Base-by-base conservation (phyloP, 2,329 filamentous ascomycete genomes). In the Epichloe glyceriae region DNA sequence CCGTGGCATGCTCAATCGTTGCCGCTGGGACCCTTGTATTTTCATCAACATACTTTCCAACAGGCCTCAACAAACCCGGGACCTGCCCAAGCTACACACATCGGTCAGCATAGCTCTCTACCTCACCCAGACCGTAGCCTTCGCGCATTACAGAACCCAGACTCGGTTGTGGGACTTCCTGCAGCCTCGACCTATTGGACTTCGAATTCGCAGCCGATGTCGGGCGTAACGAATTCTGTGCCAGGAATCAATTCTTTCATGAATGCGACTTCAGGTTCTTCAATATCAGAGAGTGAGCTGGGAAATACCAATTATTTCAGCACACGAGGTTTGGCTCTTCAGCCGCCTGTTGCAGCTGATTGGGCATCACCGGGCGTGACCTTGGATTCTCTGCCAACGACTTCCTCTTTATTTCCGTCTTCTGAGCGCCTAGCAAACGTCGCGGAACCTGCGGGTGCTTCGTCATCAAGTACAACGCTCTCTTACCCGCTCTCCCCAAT, bases 1-100 rank as follows among this genome's bases (percentile, higher is more conserved):
- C 49, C 58, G 52, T 62, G 61, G 61, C 56, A 54, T 41, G 20
- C 52, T 40, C 56, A 59, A 33, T n/a, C 51, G 4, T 39, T 50
- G n/a, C 47, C 47, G 12, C 7, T 45, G 12, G 42, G 22, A 22
- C 34, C 43, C 12, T 38, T 50, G 3, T 47, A 50, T 35, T 39
- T 47, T 38, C 51, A 50, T 33, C 43, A 38, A 5, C 47, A 47
- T 7, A 41, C 5, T 22, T 37, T 49, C 4, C 40, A 35, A 42
- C 22, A 40, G 12, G 20, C 41, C n/a, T 11, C 38, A 19, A 34
- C 37, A 17, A 22, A 30, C 22, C 37, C 44, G 40, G 35, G 10
- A 39, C 20, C n/a, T 35, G 11, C 17, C n/a, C 51, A 50, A 45
- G 19, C 44, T 42, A 14, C 37, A 41, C 51, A 44, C 8, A 38